phyloP scores from a whole-genome alignment of 257 asterid species.

The Echites panduratus region DNA sequence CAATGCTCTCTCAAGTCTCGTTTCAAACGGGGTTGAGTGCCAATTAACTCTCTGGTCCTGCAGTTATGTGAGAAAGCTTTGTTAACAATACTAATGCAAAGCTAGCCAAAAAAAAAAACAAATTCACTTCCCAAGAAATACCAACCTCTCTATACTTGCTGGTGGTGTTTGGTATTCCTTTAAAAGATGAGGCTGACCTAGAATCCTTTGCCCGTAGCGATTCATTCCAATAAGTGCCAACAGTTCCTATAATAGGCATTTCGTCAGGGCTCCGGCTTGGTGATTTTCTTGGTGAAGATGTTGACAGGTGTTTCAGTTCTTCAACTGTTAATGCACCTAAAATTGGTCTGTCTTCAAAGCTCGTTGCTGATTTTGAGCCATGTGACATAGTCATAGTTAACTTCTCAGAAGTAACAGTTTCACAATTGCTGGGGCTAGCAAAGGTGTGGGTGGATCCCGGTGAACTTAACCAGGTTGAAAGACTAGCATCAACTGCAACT shows the following conservation, averaged over 20 bases:
- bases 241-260: slow-evolving; percentile 83
- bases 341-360: slow-evolving; percentile 87
- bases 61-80: slow-evolving; percentile 18
- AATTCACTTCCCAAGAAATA: slow-evolving; percentile 18
- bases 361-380: slow-evolving; percentile 42
- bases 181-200: slow-evolving; percentile 47
- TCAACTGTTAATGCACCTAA: slow-evolving; percentile 93
- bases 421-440: slow-evolving; percentile 34
- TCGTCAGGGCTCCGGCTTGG: slow-evolving; percentile 90
- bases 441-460: slow-evolving; percentile 39
- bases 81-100: slow-evolving; percentile 12
- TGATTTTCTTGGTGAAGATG: slow-evolving; percentile 66
- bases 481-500: slow-evolving; percentile 82
- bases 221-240: slow-evolving; percentile 83
- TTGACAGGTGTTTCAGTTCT: slow-evolving; percentile 68
- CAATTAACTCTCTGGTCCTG: slow-evolving; percentile 88
- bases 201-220: slow-evolving; percentile 33
- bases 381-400: slow-evolving; percentile 30
- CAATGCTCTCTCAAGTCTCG: slow-evolving; percentile 76
- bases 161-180: slow-evolving; percentile 84
- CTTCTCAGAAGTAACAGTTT: slow-evolving; percentile 30
- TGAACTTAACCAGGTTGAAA: slow-evolving; percentile 76
- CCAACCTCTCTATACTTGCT: slow-evolving; percentile 92
- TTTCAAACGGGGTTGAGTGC: slow-evolving; percentile 91
- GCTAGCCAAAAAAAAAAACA: neutral